Conservation (phyloP, 1,284 basidiomycete genomes). For the Boletus albobrunnescens region DNA sequence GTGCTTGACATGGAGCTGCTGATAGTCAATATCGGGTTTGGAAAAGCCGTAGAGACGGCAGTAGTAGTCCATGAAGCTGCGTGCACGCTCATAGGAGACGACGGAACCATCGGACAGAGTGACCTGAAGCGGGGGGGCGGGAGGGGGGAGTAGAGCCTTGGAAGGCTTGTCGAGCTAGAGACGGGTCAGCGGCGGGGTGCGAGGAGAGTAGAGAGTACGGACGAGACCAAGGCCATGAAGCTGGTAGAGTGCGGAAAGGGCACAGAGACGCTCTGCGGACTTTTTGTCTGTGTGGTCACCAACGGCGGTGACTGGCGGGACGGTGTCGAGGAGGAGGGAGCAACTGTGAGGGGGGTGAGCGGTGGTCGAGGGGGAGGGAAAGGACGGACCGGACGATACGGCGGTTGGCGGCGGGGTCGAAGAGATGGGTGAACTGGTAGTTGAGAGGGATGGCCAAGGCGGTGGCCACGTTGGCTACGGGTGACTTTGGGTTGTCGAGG, state of each 20-base stretch:
- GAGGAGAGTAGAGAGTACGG: constrained; percentile 11
- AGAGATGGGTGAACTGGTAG: constrained; percentile 14
- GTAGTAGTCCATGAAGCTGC: constrained; percentile 94
- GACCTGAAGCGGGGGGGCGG: constrained; percentile 21
- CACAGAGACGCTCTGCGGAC: constrained; percentile 74
- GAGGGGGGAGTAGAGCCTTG: constrained; percentile 18
- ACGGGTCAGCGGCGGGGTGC: not conserved
- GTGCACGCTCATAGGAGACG: constrained; percentile 73
- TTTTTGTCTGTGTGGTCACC: constrained; percentile 68
- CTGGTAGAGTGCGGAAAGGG: constrained; percentile 69
- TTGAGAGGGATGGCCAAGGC: constrained; percentile 11
- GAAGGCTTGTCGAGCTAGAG: constrained; percentile 30
- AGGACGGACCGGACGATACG: constrained; percentile 24
- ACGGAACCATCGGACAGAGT: constrained; percentile 63
- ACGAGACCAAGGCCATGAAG: constrained; percentile 60
- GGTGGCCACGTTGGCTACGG: constrained; percentile 38
- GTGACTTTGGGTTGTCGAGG: constrained; percentile 43
- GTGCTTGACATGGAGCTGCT: constrained; percentile 28
- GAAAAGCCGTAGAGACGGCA: constrained; percentile 79
- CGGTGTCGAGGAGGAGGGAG: constrained; percentile 43
- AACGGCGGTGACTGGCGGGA: constrained; percentile 45
- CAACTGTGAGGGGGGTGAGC: constrained; percentile 37
- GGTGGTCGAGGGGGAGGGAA: not conserved
- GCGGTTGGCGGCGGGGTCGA: constrained; percentile 16
- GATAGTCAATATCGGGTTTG: constrained; percentile 74